Conservation (phyloP, 2,329 filamentous ascomycete genomes). For the Ophiosphaerella narmari region DNA sequence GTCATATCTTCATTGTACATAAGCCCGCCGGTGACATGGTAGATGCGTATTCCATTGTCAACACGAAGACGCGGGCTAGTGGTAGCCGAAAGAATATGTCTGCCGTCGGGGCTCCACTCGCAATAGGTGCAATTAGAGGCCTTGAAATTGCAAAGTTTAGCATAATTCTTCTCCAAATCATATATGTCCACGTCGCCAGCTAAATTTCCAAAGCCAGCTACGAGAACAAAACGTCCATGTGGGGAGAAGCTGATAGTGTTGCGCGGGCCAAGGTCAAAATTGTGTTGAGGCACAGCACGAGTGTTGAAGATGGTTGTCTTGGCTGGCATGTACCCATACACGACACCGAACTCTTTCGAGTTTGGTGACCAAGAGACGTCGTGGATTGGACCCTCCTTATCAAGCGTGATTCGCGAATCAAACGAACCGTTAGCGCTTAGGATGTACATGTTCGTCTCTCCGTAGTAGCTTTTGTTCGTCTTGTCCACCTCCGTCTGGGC, state of each 20-base stretch:
- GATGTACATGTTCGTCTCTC: constrained; percentile 95
- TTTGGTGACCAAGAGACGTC: constrained; percentile 99
- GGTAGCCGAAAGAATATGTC: constrained; percentile 95
- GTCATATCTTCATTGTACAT: constrained; percentile 97
- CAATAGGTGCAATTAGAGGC: constrained; percentile 95
- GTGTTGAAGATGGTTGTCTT: constrained; percentile 98
- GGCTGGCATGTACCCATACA: constrained; percentile 98
- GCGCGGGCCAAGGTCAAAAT: constrained; percentile 82
- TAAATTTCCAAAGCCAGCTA: constrained; percentile 96
- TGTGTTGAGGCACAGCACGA: constrained; percentile 79
- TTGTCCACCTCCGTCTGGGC: constrained; percentile 98
- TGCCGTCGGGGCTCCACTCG: constrained; percentile 95
- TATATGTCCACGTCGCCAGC: constrained; percentile 98
- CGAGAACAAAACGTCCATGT: constrained; percentile 86
- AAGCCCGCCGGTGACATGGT: constrained; percentile 84
- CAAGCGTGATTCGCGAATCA: constrained; percentile 86
- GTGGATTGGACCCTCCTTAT: constrained; percentile 97
- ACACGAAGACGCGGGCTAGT: constrained; percentile 93
- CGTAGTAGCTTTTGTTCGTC: constrained; percentile 98
- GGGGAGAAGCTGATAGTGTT: constrained; percentile 97
- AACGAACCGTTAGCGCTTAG: constrained; percentile 89
- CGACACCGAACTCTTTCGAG: constrained; percentile 95
- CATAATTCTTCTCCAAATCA: constrained; percentile 91
- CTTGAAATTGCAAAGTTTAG: constrained; percentile 91
- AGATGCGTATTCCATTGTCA: constrained; percentile 94